Percentiles rank a stretch among this genome's conserved stretches.
These are phyloP conservation scores for Russula emetica DNA, from an alignment of 768 basidiomycete species.

Conservation along the genomic window DNA sequence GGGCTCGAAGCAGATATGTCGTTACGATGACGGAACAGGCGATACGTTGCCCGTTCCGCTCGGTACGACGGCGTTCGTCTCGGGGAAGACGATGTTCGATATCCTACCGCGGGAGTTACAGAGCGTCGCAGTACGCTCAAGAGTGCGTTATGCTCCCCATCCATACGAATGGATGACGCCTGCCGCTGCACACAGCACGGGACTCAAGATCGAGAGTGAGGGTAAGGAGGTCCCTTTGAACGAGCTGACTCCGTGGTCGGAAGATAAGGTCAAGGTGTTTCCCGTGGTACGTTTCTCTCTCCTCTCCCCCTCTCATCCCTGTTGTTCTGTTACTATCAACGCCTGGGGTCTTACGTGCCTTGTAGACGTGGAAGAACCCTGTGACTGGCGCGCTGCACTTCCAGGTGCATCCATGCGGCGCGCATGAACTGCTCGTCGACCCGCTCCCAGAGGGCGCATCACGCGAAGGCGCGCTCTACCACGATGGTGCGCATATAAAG, in stretches of 20 bases:
- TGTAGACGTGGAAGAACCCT: slow-evolving; percentile 88
- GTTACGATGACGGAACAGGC: slow-evolving; percentile 83
- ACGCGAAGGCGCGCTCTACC: slow-evolving; percentile 66
- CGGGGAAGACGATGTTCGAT: slow-evolving; percentile 78
- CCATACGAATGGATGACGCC: slow-evolving; percentile 87
- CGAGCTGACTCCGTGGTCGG: slow-evolving; percentile 81
- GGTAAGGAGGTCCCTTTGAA: slow-evolving; percentile 58
- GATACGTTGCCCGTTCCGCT: slow-evolving; percentile 76
- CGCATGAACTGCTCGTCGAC: slow-evolving; percentile 60
- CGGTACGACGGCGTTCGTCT: slow-evolving; percentile 79
- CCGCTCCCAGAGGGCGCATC: slow-evolving; percentile 60
- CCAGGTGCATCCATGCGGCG: slow-evolving; percentile 86
- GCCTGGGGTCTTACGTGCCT: background rate
- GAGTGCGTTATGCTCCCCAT: slow-evolving; percentile 75
- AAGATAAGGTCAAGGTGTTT: slow-evolving; percentile 64
- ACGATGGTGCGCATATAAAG: slow-evolving; percentile 73
- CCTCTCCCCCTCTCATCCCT: no score
- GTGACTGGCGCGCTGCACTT: slow-evolving; percentile 77
- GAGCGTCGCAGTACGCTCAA: slow-evolving; percentile 69
- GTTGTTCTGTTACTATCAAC: no score
- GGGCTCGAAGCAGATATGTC: slow-evolving; percentile 55
- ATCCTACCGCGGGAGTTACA: slow-evolving; percentile 62
- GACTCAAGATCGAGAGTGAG: slow-evolving; percentile 75
- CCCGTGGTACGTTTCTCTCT: slow-evolving; percentile 47
- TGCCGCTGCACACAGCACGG: slow-evolving; percentile 64